Base-by-base conservation (phyloP, 2,329 filamentous ascomycete species). In the Colletotrichum sp. region DNA sequence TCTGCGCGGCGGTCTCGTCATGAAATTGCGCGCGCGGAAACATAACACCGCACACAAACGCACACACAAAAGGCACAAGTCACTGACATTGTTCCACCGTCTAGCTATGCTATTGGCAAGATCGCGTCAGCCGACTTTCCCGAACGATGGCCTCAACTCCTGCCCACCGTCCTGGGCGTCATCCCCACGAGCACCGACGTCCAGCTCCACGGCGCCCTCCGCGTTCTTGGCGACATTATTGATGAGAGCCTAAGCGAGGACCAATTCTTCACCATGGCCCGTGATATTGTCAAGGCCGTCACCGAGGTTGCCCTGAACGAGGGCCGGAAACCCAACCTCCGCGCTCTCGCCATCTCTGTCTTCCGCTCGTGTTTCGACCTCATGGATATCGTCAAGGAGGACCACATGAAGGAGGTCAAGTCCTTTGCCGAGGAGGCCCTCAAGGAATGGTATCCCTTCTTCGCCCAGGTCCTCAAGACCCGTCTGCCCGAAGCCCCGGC, bases 311-410 rank as follows among this genome's bases (percentile, higher is more conserved):
- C 96, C 16, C 89, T 95, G 72, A 95, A 95, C 83, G 91, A 94
- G 75, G 90, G 89, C 77, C 92, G 95, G 80, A 96, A 95, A 82
- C 90, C 94, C 12, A 92, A 92, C 76, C 88, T 98, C 75, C 92
- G 97, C 77, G 95, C 96, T 34, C 89, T 99, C 79, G 95, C 97
- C 52, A 94, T 99, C 57, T 95, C 94, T 55, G 95, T 98, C 74
- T 98, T 99, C 88, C 92, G 95, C 73, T 93, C 93, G 65, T 98
- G 95, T 85, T 98, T 99, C 84, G 96, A 99, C 83, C 95, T 97
- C 72, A 92, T 99, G 87, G 96, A 99, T 86, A 98, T 98, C 92
- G 95, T 99, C 79, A 94, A 98, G 89, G 96, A 98, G 79, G 95
- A 98, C 80, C 95, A 99, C 85, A 95, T 95, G 81, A 90, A 91